phyloP scores from a whole-genome alignment of 1,284 basidiomycete genomes.

The Omphalotus olearius region DNA sequence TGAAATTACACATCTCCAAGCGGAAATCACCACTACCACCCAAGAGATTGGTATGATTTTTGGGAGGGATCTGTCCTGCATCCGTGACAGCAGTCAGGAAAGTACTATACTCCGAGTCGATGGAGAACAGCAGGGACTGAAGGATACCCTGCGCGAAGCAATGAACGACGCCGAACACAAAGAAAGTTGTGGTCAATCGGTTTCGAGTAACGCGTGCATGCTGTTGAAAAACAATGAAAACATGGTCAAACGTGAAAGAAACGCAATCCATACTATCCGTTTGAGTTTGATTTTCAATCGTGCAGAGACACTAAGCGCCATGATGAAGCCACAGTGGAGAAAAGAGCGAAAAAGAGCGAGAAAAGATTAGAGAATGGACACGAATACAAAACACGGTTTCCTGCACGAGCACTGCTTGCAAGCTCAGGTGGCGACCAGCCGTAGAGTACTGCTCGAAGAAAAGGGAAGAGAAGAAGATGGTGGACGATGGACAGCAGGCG shows the following conservation, averaged over 20 bases:
- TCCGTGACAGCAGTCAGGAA: slow-evolving; percentile 35
- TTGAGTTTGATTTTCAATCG: not conserved
- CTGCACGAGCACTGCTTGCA: not conserved
- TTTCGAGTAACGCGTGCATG: slow-evolving; percentile 16
- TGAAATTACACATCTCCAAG: slow-evolving; percentile 42
- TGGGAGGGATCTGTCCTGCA: slow-evolving; percentile 31
- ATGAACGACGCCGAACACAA: slow-evolving; percentile 39
- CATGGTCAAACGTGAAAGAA: too few relatives aligned
- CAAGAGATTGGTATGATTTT: slow-evolving; percentile 37
- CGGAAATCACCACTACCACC: slow-evolving; percentile 27
- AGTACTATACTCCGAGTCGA: slow-evolving; percentile 38
- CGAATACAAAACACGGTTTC: not conserved
- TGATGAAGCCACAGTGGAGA: not conserved
- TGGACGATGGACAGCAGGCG: not conserved
- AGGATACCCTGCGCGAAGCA: slow-evolving; percentile 42
- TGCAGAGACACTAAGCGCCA: not conserved
- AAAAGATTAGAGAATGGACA: not conserved
- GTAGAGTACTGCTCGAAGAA: not conserved
- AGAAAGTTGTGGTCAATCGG: slow-evolving; percentile 41
- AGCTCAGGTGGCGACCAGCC: not conserved
- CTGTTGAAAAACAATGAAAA: slow-evolving; percentile 1
- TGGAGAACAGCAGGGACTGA: slow-evolving; percentile 43
- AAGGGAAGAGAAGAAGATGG: not conserved
- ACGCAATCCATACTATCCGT: not conserved
- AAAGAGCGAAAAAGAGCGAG: too few relatives aligned